Conservation (phyloP, 345 rosid species). For the Combretum micranthum region DNA sequence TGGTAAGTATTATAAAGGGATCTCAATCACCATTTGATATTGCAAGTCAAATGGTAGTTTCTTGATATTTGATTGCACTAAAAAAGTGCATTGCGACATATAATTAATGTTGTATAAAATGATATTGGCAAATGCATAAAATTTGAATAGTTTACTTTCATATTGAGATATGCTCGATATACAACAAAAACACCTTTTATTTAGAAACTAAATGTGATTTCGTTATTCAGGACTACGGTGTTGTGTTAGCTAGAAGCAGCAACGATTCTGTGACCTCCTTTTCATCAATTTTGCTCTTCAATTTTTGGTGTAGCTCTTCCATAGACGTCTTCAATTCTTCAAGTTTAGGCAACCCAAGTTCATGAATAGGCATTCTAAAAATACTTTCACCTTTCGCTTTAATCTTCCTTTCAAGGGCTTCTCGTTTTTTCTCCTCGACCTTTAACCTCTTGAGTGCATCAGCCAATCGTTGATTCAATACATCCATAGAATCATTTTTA, state of each 20-base stretch:
- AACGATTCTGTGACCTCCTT: conserved; percentile 33
- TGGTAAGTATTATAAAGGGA: too few species aligned
- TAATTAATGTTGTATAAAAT: too few species aligned
- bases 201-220: not conserved
- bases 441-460: conserved; percentile 17
- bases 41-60: too few species aligned
- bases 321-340: conserved; percentile 20
- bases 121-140: too few species aligned
- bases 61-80: too few species aligned
- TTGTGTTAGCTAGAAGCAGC: conserved; percentile 20
- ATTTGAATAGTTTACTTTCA: too few species aligned
- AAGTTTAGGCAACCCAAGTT: conserved; percentile 17
- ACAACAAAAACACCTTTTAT: too few species aligned
- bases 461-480: conserved; percentile 13
- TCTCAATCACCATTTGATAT: too few species aligned
- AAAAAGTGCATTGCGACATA: too few species aligned
- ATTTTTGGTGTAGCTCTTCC: conserved; percentile 17
- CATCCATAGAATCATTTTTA: conserved; percentile 2
- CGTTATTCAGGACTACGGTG: too few species aligned
- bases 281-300: conserved; percentile 16
- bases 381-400: conserved; percentile 15
- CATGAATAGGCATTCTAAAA: conserved; percentile 13
- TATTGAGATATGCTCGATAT: too few species aligned
- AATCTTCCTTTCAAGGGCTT: conserved; percentile 18
- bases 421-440: conserved; percentile 29